Base-by-base conservation (phyloP, 1,284 basidiomycete genomes). In the Golubevia pallescens region DNA sequence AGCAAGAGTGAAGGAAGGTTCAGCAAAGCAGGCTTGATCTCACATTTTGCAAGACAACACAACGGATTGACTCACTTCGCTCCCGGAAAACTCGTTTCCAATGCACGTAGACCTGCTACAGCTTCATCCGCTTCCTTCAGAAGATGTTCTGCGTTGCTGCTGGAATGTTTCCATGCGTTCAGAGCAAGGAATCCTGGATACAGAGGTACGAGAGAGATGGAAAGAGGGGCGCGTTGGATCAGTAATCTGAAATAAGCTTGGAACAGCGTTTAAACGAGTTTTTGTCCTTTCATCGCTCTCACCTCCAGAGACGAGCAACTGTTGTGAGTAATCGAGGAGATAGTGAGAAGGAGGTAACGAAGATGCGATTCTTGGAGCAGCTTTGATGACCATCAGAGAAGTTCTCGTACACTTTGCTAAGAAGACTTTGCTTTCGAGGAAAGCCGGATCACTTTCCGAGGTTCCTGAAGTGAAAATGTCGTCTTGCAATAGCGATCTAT, bases 121-220 rank as follows among this genome's bases (percentile, higher is more conserved):
- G 58, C 63, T 16, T 66, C 51, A 2, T 62, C 64, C 1, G 67
- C 64, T 21, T 66, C 66, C 8, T 23, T 28, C 1, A 62, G 60
- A 10, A 66, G 60, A 19, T 53, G 48, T 3, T 20, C 8, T 2
- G 59, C 32, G 19, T 62, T 58, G 1, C 38, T 13, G 8, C 51
- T 24, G 2, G 7, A 10, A 1, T 38, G 32, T 20, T 34, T 55
- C 4, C 19, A 42, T 0, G 60, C 63, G 28, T 23, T 62, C 4
- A 65, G 21, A 5, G 56, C 63, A 3, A 69, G 60, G 32, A 60
- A 62, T 21, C 32, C 48, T n/a, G n/a, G n/a, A n/a, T n/a, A n/a
- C n/a, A n/a, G n/a, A n/a, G n/a, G n/a, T n/a, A n/a, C n/a, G n/a
- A n/a, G n/a, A n/a, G n/a, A n/a, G n/a, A n/a, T n/a, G n/a, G n/a